phyloP scores from a whole-genome alignment of 768 basidiomycete genomes.

The Rhodotorula kratochvilovae region DNA sequence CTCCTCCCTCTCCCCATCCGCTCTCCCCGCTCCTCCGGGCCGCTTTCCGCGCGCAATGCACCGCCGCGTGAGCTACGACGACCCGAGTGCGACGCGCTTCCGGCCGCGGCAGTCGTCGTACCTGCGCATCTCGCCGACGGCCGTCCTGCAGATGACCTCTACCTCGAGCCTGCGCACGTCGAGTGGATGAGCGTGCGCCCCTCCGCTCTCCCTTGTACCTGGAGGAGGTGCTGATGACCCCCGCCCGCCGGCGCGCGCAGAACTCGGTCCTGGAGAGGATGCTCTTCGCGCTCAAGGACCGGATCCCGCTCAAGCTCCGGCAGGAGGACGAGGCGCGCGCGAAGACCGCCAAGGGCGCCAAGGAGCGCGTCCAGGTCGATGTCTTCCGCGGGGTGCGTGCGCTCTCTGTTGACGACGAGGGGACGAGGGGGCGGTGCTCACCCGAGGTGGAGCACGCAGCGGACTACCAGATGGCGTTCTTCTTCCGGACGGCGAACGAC shows the following conservation, averaged over 20 bases:
- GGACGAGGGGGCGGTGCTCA: background rate
- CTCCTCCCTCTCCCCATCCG: background rate
- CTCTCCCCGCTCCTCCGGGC: background rate
- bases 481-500: slow-evolving; percentile 38
- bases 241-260: slow-evolving; percentile 7
- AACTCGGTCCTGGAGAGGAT: slow-evolving; percentile 38
- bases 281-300: slow-evolving; percentile 37
- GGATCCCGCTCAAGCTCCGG: slow-evolving; percentile 38
- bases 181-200: slow-evolving; percentile 36
- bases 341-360: background rate
- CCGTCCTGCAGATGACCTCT: slow-evolving; percentile 41
- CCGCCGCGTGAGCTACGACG: background rate
- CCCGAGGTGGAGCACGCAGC: background rate
- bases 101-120: slow-evolving; percentile 38
- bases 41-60: background rate
- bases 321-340: background rate
- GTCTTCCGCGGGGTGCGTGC: slow-evolving; percentile 41
- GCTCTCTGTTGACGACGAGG: too few relatives aligned
- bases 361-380: slow-evolving; percentile 39
- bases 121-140: slow-evolving; percentile 36
- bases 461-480: slow-evolving; percentile 42
- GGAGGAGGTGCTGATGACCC: too few relatives aligned
- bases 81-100: background rate
- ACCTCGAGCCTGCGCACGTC: slow-evolving; percentile 36
- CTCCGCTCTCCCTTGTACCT: background rate